Evolutionary conservation across 352 stramenopile species (phyloP), one percentile per base, ranked within the genome.

Genomic region (Phytophthora syringae): DNA sequence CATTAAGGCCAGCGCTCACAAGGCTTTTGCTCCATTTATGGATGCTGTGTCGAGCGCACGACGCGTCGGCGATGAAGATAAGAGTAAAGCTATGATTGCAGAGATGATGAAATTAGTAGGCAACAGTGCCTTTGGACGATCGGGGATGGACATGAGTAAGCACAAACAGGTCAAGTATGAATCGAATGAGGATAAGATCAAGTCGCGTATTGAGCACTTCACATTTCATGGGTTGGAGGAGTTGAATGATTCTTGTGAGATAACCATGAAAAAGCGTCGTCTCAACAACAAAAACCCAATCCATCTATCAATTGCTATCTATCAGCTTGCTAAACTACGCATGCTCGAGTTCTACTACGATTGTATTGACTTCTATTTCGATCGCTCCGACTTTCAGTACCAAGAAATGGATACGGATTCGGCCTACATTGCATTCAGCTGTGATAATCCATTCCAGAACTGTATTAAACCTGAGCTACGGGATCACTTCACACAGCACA

Each of bases 11-110:
- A 30, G 18, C 11, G 21, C 52, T 43, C 6, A 59, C 57, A 34
- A 43, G 10, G 44, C 72, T 42, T 80, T 72, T 49, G 60, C 58
- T 51, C 7, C 32, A 49, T 72, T 56, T 36, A 60, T 47, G 30
- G 51, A 76, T 2, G 12, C 24, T 9, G 67, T 77, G 0, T 75
- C 67, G 0, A n/a, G 72, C 34, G 72, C 64, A 34, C 67, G 63
- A 9, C 52, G 67, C 1, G 34, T 11, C 9, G 72, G 72, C 22
- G 64, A 75, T 64, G 55, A n/a, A 20, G 57, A 75, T 50, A 58
- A 62, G 28, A 49, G 7, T 21, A 60, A 73, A 43, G 20, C 16
- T 9, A 62, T 67, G 48, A 54, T 72, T 51, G 64, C 32, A 28
- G 56, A 62, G 13, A 59, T 58, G 40, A 72, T 63, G 56, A 63